A percentile compares a stretch with the other conserved stretches of the same genome.
These are phyloP conservation scores for Jamesozyma hellenica DNA, from an alignment of 805 yeast species.

Conservation along the genomic window DNA sequence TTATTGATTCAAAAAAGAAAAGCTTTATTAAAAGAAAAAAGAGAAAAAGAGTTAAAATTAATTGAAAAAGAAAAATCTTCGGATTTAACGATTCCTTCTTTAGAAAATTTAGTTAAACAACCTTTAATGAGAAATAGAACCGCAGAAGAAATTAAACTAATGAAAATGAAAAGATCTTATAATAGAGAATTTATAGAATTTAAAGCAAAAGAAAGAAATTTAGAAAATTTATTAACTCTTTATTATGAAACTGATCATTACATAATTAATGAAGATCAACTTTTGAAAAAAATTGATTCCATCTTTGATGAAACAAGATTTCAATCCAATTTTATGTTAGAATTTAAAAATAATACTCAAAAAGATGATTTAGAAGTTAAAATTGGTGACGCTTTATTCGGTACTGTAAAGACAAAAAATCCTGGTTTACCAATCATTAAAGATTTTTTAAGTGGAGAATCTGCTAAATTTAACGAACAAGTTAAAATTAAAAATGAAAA, in stretches of 20 bases:
- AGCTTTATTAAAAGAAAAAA: slow-evolving; percentile 30
- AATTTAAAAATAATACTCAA: slow-evolving; percentile 2
- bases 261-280: slow-evolving; percentile 66
- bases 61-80: slow-evolving; percentile 21
- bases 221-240: slow-evolving; percentile 51
- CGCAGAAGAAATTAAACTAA: slow-evolving; percentile 49
- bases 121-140: slow-evolving; percentile 69
- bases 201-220: slow-evolving; percentile 41
- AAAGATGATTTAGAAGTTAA: slow-evolving; percentile 13
- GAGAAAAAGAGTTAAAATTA: slow-evolving; percentile 25
- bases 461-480: slow-evolving; percentile 21
- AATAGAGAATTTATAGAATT: slow-evolving; percentile 54
- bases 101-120: slow-evolving; percentile 54
- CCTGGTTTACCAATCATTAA: slow-evolving; percentile 30
- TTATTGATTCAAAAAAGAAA: slow-evolving; percentile 29
- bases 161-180: slow-evolving; percentile 51
- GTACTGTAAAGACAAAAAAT: slow-evolving; percentile 27
- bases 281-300: slow-evolving; percentile 18
- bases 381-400: slow-evolving; percentile 30
- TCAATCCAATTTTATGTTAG: not conserved
- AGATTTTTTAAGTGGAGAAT: slow-evolving; percentile 29
- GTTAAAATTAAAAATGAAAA: slow-evolving; percentile 12
- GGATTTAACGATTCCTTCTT: slow-evolving; percentile 67
- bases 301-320: slow-evolving; percentile 16
- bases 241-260: slow-evolving; percentile 62